Percentiles rank a stretch among this genome's conserved stretches.
These are phyloP conservation scores for Sarocladiaceae sp. DNA, from an alignment of 2,329 filamentous ascomycete genomes.

Conservation along the genomic window DNA sequence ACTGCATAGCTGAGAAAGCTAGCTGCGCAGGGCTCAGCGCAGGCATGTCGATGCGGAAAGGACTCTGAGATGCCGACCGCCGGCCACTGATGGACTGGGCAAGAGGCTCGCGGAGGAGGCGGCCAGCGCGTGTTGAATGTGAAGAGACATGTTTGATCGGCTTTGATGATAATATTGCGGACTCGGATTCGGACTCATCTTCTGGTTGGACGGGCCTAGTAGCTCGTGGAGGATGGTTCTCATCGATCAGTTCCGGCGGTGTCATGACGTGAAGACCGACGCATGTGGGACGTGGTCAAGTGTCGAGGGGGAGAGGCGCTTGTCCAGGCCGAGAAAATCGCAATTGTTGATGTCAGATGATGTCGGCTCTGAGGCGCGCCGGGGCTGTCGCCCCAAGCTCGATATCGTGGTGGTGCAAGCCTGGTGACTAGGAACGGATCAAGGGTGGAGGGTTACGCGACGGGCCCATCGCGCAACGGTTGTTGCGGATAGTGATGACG, in stretches of 20 bases:
- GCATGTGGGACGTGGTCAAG: not conserved
- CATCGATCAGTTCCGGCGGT: constrained; percentile 5
- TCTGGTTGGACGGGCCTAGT: constrained; percentile 5
- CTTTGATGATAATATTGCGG: not conserved
- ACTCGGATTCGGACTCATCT: not conserved
- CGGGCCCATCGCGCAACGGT: no score
- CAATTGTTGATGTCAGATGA: not conserved
- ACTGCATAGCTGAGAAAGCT: constrained; percentile 64
- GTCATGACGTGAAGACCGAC: not conserved
- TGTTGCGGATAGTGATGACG: no score
- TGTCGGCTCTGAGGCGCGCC: not conserved
- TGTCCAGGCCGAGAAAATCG: not conserved
- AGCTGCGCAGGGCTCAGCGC: constrained; percentile 45
- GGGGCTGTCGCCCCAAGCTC: not conserved
- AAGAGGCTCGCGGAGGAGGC: constrained; percentile 27
- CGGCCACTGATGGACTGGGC: not conserved
- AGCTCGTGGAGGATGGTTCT: constrained; percentile 6
- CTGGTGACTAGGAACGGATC: no score
- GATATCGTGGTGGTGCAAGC: no score
- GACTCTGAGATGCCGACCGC: constrained; percentile 31
- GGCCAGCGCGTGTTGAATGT: constrained; percentile 16
- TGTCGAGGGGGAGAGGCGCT: not conserved
- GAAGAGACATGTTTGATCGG: not conserved
- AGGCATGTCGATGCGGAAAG: constrained; percentile 37
- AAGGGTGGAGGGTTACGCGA: no score